A percentile compares a stretch with the other conserved stretches of the same genome.
Conservation (phyloP, 371 early-diverging fungal genomes). For the Mortierella sp. region DNA sequence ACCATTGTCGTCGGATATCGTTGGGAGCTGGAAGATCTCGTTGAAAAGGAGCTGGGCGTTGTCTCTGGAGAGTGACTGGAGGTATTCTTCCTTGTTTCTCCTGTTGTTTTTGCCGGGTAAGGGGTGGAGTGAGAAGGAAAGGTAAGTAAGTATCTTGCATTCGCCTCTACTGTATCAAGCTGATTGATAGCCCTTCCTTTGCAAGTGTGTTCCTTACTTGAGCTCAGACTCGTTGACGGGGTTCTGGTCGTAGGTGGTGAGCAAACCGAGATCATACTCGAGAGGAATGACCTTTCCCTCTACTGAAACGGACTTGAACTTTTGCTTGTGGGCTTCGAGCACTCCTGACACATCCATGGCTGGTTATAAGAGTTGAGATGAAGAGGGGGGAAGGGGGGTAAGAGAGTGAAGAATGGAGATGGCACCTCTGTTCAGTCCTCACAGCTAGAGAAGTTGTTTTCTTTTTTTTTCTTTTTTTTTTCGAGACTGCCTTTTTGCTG, state of each 20-base stretch:
- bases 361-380: slow-evolving; percentile 6
- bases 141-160: neutral
- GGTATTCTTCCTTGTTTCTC: slow-evolving; percentile 69
- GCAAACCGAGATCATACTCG: slow-evolving; percentile 87
- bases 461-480: slow-evolving; percentile 9
- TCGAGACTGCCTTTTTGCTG: slow-evolving; percentile 16
- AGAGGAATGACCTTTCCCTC: slow-evolving; percentile 83
- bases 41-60: slow-evolving; percentile 91
- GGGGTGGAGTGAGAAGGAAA: neutral
- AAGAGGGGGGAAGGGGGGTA: slow-evolving; percentile 3
- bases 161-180: neutral
- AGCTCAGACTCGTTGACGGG: slow-evolving; percentile 77
- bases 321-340: slow-evolving; percentile 74
- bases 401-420: slow-evolving; percentile 11
- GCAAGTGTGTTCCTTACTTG: slow-evolving; percentile 56
- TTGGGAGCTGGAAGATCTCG: slow-evolving; percentile 88
- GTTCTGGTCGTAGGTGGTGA: slow-evolving; percentile 87
- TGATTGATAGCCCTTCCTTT: neutral
- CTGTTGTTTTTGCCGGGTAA: slow-evolving; percentile 18
- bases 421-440: neutral
- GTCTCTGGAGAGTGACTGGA: slow-evolving; percentile 84
- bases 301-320: slow-evolving; percentile 73
- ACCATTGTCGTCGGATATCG: slow-evolving; percentile 78
- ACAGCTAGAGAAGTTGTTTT: neutral
- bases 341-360: slow-evolving; percentile 77